phyloP scores from a whole-genome alignment of 2,329 filamentous ascomycete species.

The Exophiala xenobiotica region DNA sequence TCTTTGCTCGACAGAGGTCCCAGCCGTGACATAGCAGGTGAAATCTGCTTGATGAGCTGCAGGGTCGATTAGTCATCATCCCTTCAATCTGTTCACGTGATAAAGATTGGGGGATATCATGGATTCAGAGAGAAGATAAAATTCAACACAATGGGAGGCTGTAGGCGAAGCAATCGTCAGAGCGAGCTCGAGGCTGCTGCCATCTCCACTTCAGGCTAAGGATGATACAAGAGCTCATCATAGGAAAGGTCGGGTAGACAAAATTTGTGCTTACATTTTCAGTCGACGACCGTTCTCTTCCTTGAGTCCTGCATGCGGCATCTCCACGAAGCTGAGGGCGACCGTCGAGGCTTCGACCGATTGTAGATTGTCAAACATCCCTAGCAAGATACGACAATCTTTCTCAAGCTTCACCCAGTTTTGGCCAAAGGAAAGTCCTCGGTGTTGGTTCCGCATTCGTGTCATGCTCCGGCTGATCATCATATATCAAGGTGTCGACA shows the following conservation, averaged over 20 bases:
- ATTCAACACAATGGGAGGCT: slow-evolving; percentile 40
- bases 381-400: too few species aligned
- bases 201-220: slow-evolving; percentile 72
- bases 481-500: slow-evolving; percentile 23
- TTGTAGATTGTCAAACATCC: too few species aligned
- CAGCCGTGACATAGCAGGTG: too few species aligned
- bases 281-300: too few species aligned
- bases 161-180: slow-evolving; percentile 35
- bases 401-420: slow-evolving; percentile 5
- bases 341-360: too few species aligned
- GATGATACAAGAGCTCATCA: slow-evolving; percentile 98
- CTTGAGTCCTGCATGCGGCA: too few species aligned
- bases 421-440: slow-evolving; percentile 29
- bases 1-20: too few species aligned
- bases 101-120: not conserved
- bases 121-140: slow-evolving; percentile 50
- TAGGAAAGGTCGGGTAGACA: slow-evolving; percentile 29
- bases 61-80: too few species aligned
- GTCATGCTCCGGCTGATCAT: slow-evolving; percentile 15
- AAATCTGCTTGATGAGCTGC: too few species aligned
- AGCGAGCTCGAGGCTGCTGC: slow-evolving; percentile 25
- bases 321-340: not conserved
- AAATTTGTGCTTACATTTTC: slow-evolving; percentile 16
- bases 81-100: not conserved
- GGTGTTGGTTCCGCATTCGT: not conserved